phyloP scores from a whole-genome alignment of 345 rosid species.

The Eucalyptus viminalis region DNA sequence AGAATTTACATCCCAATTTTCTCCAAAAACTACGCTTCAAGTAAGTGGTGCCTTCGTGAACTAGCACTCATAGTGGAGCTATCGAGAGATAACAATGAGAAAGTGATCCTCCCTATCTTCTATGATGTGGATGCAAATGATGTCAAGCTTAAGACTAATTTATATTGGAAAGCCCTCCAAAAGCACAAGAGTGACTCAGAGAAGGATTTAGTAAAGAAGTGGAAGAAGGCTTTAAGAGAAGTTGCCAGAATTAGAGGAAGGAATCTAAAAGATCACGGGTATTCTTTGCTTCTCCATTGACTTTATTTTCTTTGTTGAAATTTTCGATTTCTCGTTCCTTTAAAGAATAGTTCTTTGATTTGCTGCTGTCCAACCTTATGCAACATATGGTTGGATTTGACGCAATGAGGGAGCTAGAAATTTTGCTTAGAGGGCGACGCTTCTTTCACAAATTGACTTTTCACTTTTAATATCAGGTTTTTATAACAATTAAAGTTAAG shows the following conservation, averaged over 20 bases:
- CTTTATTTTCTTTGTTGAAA: too few relatives aligned
- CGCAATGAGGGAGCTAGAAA: fast-evolving
- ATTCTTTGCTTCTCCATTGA: too few relatives aligned
- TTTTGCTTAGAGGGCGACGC: not conserved
- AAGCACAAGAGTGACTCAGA: fast-evolving
- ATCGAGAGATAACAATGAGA: fast-evolving
- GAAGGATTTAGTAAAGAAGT: not conserved
- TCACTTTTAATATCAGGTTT: not conserved
- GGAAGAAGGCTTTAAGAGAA: not conserved
- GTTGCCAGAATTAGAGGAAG: not conserved
- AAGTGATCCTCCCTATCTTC: too few relatives aligned
- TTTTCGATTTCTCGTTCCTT: not conserved
- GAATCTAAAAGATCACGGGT: not conserved
- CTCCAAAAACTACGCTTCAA: too few relatives aligned
- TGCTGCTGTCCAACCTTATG: not conserved
- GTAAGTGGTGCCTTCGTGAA: too few relatives aligned
- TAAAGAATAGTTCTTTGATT: too few relatives aligned
- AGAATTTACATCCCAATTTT: too few relatives aligned
- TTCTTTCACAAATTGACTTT: not conserved
- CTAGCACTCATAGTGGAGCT: too few relatives aligned
- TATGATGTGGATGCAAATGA: too few relatives aligned
- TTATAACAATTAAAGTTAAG: not conserved
- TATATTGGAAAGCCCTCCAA: not conserved
- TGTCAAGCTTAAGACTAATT: too few relatives aligned
- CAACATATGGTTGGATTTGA: too few relatives aligned